Base-by-base conservation (phyloP, 2,329 filamentous ascomycete species). In the Fusarium sp. region DNA sequence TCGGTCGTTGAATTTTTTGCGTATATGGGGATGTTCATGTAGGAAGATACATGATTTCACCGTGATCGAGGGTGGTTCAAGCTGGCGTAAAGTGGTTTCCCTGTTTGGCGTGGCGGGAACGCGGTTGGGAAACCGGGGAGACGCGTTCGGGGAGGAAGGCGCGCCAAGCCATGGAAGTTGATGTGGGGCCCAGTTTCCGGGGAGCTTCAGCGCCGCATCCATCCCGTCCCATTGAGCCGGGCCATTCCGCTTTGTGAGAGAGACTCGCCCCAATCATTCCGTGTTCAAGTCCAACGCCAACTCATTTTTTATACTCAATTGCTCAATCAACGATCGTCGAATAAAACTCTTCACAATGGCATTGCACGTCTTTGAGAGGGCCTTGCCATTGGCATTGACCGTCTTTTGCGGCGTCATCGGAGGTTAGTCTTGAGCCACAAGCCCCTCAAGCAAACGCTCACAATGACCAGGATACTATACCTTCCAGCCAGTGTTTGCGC, bases 371-470 rank as follows among this genome's bases (percentile, higher is more conserved):
- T 78, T 83, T 52, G 78, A 83, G 59, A 80, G 78, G 67, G 80
- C 78, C 5, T 62, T 84, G 29, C 83, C 83, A 9, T 61, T 82
- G 59, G 82, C 79, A 24, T 69, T 84, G 37, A 80, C 83, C 14
- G 71, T 81, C 11, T 83, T 84, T 65, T 83, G 78, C 27, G 83
- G 83, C 34, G 79, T 84, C 34, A 67, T 82, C 47, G 81, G 82
- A 67, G 83, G 83, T 83, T 38, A 66, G 80, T 76, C 59, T n/a
- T 8, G 20, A 35, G 45, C 6, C 14, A 16, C 38, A 27, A 22
- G 20, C 31, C 27, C 31, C 57, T 29, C 10, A 29, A 57, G n/a
- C 67, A 40, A 37, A 67, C 50, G 31, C 68, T 71, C 45, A 78
- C 57, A 35, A 24, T 37, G 14, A 7, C 7, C 62, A 84, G 82